Conservation (phyloP, 2,329 filamentous ascomycete species). For the Penicillium sp. region DNA sequence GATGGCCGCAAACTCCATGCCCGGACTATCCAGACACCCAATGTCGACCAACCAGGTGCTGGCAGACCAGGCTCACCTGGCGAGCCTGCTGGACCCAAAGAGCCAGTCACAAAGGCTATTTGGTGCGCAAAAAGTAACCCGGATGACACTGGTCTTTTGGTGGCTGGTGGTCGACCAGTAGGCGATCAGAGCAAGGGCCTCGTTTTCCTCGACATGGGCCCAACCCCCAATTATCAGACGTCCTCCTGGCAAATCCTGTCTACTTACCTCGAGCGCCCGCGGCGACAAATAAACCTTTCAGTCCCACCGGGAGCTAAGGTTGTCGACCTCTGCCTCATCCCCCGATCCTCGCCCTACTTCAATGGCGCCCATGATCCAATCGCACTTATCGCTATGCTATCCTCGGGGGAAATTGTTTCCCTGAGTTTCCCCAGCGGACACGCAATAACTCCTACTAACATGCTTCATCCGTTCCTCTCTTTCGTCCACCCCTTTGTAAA, state of each 20-base stretch:
- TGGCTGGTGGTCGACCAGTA: constrained; percentile 68
- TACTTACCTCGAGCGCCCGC: constrained; percentile 68
- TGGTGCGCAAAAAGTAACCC: constrained; percentile 95
- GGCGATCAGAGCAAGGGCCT: constrained; percentile 64
- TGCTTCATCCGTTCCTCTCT: constrained; percentile 76
- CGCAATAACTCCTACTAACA: constrained; percentile 83
- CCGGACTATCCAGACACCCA: constrained; percentile 64
- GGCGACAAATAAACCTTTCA: constrained; percentile 60
- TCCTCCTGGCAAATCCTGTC: constrained; percentile 77
- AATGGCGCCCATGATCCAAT: constrained; percentile 82
- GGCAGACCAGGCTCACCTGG: constrained; percentile 38
- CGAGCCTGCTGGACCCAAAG: constrained; percentile 53
- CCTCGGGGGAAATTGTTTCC: constrained; percentile 80
- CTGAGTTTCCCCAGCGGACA: constrained; percentile 87
- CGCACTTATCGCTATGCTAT: constrained; percentile 67
- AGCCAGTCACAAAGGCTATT: constrained; percentile 66
- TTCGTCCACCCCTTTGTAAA: constrained; percentile 86
- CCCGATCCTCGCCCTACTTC: constrained; percentile 74
- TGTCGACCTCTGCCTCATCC: constrained; percentile 71
- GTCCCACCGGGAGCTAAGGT: constrained; percentile 71
- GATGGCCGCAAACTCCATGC: constrained; percentile 78
- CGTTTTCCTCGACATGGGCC: constrained; percentile 80
- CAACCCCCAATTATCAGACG: constrained; percentile 82
- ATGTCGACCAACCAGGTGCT: constrained; percentile 60
- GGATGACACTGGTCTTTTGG: constrained; percentile 80